Percentiles rank a stretch among this genome's conserved stretches.
phyloP scores from a whole-genome alignment of 352 stramenopile species.

The Phytopythium helicoides region DNA sequence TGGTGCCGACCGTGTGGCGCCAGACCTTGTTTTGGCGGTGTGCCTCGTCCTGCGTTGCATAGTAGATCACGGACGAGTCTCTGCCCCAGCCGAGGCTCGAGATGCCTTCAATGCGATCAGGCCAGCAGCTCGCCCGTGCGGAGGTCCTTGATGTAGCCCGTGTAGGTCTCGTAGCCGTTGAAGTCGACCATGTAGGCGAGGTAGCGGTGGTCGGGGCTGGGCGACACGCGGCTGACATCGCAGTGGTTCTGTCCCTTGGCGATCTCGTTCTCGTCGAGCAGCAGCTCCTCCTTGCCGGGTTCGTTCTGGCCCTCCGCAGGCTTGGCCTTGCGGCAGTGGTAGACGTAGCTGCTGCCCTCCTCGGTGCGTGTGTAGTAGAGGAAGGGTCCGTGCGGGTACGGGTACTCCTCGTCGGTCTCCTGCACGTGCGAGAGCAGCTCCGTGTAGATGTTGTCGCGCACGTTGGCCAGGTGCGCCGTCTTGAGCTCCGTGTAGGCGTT shows the following conservation, averaged over 20 bases:
- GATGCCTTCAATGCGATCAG: slow-evolving; percentile 83
- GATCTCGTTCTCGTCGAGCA: slow-evolving; percentile 94
- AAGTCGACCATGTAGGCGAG: slow-evolving; percentile 95
- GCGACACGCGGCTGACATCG: slow-evolving; percentile 68
- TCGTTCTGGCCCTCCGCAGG: slow-evolving; percentile 30
- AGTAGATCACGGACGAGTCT: slow-evolving; percentile 92
- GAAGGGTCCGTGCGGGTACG: slow-evolving; percentile 78
- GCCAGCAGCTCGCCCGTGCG: slow-evolving; percentile 57
- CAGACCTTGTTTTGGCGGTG: slow-evolving; percentile 95
- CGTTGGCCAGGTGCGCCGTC: slow-evolving; percentile 81
- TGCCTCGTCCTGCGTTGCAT: slow-evolving; percentile 89
- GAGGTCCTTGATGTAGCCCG: slow-evolving; percentile 88
- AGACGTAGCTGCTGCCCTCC: slow-evolving; percentile 82
- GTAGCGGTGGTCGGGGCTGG: slow-evolving; percentile 89
- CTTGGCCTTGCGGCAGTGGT: slow-evolving; percentile 77
- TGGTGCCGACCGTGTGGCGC: slow-evolving; percentile 83
- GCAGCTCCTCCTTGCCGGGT: slow-evolving; percentile 79
- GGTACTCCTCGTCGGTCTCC: slow-evolving; percentile 84
- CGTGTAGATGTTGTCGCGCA: slow-evolving; percentile 89
- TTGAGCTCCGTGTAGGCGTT: slow-evolving; percentile 92
- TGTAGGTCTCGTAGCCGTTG: slow-evolving; percentile 93
- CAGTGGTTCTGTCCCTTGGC: slow-evolving; percentile 85
- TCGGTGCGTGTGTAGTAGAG: slow-evolving; percentile 89
- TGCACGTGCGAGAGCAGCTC: slow-evolving; percentile 92
- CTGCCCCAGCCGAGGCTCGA: slow-evolving; percentile 90